phyloP scores from a whole-genome alignment of 2,329 filamentous ascomycete species.

The Epichloe brachyelytri region DNA sequence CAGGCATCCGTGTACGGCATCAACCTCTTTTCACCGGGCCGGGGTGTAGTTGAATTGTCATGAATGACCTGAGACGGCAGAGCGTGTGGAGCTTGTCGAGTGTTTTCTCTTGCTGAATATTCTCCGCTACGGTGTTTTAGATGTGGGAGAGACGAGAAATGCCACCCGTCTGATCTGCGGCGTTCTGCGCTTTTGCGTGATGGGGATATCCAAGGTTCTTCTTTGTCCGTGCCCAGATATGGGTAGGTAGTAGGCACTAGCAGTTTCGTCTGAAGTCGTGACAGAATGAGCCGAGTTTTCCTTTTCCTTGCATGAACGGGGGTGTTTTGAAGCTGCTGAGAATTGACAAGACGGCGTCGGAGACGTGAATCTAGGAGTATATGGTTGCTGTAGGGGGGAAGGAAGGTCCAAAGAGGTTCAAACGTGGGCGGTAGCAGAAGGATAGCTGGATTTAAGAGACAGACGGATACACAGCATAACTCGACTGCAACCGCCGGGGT shows the following conservation, averaged over 20 bases:
- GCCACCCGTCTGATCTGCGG: constrained; percentile 1
- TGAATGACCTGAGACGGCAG: neutral
- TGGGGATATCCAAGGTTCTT: too few relatives aligned
- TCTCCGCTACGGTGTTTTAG: neutral
- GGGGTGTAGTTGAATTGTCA: neutral
- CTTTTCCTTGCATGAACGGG: neutral
- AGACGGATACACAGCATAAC: neutral
- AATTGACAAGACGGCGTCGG: constrained; percentile 4
- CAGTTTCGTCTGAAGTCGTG: constrained; percentile 1
- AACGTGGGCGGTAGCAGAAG: neutral
- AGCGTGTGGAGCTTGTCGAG: neutral
- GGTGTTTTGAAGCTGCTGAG: neutral
- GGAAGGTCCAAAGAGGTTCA: neutral
- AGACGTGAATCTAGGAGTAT: constrained; percentile 3
- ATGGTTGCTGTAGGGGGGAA: neutral
- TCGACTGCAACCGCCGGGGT: constrained; percentile 2
- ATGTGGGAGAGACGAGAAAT: neutral
- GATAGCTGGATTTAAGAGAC: neutral
- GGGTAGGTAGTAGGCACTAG: neutral
- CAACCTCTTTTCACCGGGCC: constrained; percentile 16
- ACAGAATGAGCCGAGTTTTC: neutral
- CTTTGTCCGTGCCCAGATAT: neutral
- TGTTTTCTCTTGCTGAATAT: neutral
- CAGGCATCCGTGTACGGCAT: constrained; percentile 43
- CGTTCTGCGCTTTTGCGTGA: neutral